Percentiles rank a stretch among this genome's conserved stretches.
Conservation (phyloP, 2,329 filamentous ascomycete species). For the Davidsoniella eucalypti region DNA sequence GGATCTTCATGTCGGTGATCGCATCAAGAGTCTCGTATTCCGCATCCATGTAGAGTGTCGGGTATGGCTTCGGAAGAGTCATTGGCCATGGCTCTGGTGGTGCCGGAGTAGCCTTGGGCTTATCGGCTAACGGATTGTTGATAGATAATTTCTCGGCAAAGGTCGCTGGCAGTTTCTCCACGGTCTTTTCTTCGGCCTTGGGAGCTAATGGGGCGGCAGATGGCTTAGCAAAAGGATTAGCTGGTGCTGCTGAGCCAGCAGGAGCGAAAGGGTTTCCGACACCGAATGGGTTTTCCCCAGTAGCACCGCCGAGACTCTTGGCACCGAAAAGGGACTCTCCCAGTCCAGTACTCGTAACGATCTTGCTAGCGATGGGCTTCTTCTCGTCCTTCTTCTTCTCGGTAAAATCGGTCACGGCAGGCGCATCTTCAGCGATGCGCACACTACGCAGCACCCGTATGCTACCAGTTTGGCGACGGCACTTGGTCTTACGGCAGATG, state of each 20-base stretch:
- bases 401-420: conserved; percentile 15
- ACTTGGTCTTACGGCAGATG: conserved; percentile 60
- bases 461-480: conserved; percentile 67
- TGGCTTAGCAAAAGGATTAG: conserved; percentile 45
- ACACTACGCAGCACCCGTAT: conserved; percentile 59
- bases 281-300: conserved; percentile 36
- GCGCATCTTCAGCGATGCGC: conserved; percentile 32
- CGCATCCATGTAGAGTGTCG: conserved; percentile 68
- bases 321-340: conserved; percentile 57
- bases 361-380: conserved; percentile 20
- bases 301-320: conserved; percentile 26
- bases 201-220: conserved; percentile 7
- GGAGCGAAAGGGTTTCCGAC: conserved; percentile 38
- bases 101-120: conserved; percentile 21
- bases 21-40: conserved; percentile 77
- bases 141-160: conserved; percentile 65
- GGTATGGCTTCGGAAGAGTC: conserved; percentile 54
- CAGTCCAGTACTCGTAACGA: conserved; percentile 24
- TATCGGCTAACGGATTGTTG: conserved; percentile 32
- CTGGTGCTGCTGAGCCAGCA: conserved; percentile 18
- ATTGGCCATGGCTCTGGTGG: conserved; percentile 62
- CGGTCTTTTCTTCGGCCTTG: conserved; percentile 3
- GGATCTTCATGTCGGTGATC: conserved; percentile 31
- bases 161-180: conserved; percentile 33
- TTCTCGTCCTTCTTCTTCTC: conserved; percentile 21